A percentile compares a stretch with the other conserved stretches of the same genome.
These are phyloP conservation scores for Geotrichum ghanense DNA, from an alignment of 805 yeast species.

Conservation along the genomic window DNA sequence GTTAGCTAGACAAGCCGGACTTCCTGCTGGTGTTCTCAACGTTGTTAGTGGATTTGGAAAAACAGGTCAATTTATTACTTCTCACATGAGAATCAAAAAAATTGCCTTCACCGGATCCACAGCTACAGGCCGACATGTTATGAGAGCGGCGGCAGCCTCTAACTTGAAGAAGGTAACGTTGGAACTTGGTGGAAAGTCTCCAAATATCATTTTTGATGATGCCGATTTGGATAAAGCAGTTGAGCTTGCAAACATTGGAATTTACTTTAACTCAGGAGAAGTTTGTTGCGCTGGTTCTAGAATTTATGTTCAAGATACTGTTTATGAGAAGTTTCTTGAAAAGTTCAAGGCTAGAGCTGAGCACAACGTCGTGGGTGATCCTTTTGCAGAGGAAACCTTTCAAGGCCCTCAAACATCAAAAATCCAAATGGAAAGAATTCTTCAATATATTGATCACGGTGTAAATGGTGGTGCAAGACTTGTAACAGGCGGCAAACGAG, in stretches of 20 bases:
- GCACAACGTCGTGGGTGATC: constrained; percentile 47
- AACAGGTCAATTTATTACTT: constrained; percentile 55
- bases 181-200: constrained; percentile 95
- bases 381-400: constrained; percentile 59
- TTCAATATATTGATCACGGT: constrained; percentile 67
- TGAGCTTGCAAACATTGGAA: constrained; percentile 62
- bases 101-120: constrained; percentile 95
- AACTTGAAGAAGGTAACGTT: constrained; percentile 81
- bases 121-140: constrained; percentile 72
- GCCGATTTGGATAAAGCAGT: constrained; percentile 73
- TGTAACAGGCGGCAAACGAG: constrained; percentile 62
- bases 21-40: constrained; percentile 68
- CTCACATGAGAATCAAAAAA: constrained; percentile 61
- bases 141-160: constrained; percentile 59
- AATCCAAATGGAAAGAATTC: constrained; percentile 63
- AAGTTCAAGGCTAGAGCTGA: constrained; percentile 45
- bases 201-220: constrained; percentile 78
- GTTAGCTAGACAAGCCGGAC: constrained; percentile 53
- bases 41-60: constrained; percentile 61
- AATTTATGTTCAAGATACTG: constrained; percentile 71
- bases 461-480: constrained; percentile 73
- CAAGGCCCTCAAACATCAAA: constrained; percentile 90
- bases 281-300: constrained; percentile 95
- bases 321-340: constrained; percentile 63
- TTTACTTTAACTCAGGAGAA: constrained; percentile 90